Evolutionary conservation across 225 moss, liverwort and hornwort species (phyloP), one percentile per base, ranked within the genome.

Genomic region (Marchantia polymorpha): DNA sequence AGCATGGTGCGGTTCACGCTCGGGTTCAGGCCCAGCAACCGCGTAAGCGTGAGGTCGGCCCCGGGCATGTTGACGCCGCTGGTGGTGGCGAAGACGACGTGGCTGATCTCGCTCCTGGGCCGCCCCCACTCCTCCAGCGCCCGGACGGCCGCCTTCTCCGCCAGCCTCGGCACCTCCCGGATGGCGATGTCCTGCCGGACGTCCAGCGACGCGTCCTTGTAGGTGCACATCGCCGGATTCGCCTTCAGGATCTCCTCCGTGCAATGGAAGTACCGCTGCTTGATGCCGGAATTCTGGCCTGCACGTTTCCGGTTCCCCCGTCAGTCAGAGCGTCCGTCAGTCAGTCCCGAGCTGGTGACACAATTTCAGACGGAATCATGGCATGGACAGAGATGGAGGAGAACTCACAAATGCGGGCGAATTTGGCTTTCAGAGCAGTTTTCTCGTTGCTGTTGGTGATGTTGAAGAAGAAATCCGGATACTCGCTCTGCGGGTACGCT

Each of bases 11-110:
- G 39, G 11, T 74, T 72, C 14, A 74, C 73, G 12, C 7, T 69
- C 10, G 79, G 70, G 30, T 56, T 79, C 29, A 79, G 49, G 14
- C 79, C 79, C 69, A 79, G 79, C 13, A 79, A 23, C 39, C 63
- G 8, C 12, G 79, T 63, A 15, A 67, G 26, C 0, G 73, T 53
- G 48, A 63, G 74, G 16, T 75, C 81, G 0, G 79, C 83, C 31
- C 92, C 92, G 11, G 92, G 92, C 92, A 92, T 91, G 85, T 85
- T 88, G 47, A 88, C 92, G 2, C 86, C 81, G 71, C 92, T 92
- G 5, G 89, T 89, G 12, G 91, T 89, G 15, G 80, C 80, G 80
- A 92, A 86, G 46, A 92, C 89, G 10, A 92, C 73, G 80, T 92
- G 91, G 9, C 91, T 92, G 69, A 92, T 91, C 46, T 22, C 2